phyloP scores from a whole-genome alignment of 371 early-diverging fungal genomes.

The Mortierella sp. region DNA sequence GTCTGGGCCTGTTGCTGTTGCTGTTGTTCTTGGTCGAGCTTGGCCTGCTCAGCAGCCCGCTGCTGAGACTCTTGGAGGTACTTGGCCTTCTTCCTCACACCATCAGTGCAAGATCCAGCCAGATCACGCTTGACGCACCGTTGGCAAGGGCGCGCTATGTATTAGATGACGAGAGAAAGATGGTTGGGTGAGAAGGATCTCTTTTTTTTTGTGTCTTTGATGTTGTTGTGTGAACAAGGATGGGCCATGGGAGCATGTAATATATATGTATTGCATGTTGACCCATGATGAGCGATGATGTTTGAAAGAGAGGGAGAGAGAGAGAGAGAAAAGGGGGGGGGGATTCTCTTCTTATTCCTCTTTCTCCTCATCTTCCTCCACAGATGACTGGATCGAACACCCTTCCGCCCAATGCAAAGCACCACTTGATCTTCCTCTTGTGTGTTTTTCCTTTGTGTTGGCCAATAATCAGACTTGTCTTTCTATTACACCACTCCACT shows the following conservation, averaged over 20 bases:
- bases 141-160: conserved; percentile 84
- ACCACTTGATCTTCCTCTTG: neutral
- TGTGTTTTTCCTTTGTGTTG: neutral
- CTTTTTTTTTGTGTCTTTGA: neutral
- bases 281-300: conserved; percentile 10
- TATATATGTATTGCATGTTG: neutral
- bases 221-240: neutral
- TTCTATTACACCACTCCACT: neutral
- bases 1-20: conserved; percentile 13
- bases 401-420: neutral
- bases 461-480: neutral
- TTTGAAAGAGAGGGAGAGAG: neutral
- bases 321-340: neutral
- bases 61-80: conserved; percentile 75
- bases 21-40: conserved; percentile 15
- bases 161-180: neutral
- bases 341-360: neutral
- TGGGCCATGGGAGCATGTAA: neutral
- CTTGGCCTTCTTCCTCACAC: conserved; percentile 85
- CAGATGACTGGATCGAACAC: neutral
- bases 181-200: conserved; percentile 10
- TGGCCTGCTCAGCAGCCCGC: conserved; percentile 29
- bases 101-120: conserved; percentile 82
- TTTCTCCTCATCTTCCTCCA: neutral
- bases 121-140: conserved; percentile 87